These are phyloP conservation scores for Salix viminalis DNA, from an alignment of 345 rosid species.

Conservation along the genomic window DNA sequence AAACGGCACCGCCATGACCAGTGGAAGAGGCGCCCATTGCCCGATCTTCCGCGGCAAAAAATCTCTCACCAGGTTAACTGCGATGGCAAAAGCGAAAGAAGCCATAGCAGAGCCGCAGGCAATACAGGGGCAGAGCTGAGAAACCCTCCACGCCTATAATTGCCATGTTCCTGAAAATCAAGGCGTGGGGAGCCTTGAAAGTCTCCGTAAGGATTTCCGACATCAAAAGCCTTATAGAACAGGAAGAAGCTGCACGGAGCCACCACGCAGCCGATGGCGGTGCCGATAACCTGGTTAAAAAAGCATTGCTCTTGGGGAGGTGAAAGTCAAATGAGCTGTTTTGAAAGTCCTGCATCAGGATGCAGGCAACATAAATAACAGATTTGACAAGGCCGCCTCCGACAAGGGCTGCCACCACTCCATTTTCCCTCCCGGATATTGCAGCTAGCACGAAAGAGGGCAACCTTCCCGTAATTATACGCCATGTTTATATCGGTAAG, in stretches of 20 bases:
- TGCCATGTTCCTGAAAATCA: conserved; percentile 86
- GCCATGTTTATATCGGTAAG: conserved; percentile 98
- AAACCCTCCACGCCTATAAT: conserved; percentile 55
- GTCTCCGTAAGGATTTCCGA: conserved; percentile 82
- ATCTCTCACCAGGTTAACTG: conserved; percentile 61
- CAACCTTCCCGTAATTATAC: conserved; percentile 87
- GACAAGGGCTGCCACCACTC: conserved; percentile 74
- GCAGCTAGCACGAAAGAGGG: conserved; percentile 79
- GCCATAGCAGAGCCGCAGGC: conserved; percentile 57
- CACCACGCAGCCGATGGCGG: conserved; percentile 63
- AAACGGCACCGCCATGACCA: conserved; percentile 84
- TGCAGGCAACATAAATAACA: conserved; percentile 79
- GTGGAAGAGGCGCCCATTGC: conserved; percentile 82
- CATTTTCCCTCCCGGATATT: conserved; percentile 61
- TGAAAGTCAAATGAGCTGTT: conserved; percentile 75
- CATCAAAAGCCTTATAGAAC: conserved; percentile 80
- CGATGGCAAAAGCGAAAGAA: conserved; percentile 76
- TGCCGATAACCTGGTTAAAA: conserved; percentile 72
- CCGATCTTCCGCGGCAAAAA: conserved; percentile 53
- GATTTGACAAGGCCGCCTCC: conserved; percentile 89
- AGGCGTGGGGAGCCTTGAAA: conserved; percentile 85
- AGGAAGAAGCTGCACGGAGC: conserved; percentile 86
- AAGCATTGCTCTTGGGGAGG: conserved; percentile 91
- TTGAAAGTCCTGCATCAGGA: conserved; percentile 91
- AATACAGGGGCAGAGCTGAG: conserved; percentile 57